Evolutionary conservation across 2,329 filamentous ascomycete genomes (phyloP).

Genomic region (Claviceps maximensis): DNA sequence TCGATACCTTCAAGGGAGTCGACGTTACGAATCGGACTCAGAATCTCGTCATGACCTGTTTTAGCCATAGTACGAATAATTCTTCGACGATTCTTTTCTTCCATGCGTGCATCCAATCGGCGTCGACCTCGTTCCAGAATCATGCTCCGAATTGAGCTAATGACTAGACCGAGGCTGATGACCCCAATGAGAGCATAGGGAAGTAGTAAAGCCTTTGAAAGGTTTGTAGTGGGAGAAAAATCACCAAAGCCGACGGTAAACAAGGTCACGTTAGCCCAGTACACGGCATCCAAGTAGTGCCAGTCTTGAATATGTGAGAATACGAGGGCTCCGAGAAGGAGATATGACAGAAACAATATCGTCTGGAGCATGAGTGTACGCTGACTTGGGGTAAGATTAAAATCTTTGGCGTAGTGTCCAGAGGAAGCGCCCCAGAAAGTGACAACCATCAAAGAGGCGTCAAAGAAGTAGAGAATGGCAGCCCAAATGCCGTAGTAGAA

Average conservation of each 20-base stretch:
- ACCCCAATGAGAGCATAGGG: slow-evolving; percentile 76
- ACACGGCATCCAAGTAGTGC: slow-evolving; percentile 64
- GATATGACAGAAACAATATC: slow-evolving; percentile 70
- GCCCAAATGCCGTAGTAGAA: slow-evolving; percentile 80
- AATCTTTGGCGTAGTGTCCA: slow-evolving; percentile 63
- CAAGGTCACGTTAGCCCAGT: slow-evolving; percentile 63
- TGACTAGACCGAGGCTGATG: slow-evolving; percentile 71
- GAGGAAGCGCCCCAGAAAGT: slow-evolving; percentile 66
- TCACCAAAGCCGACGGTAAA: slow-evolving; percentile 55
- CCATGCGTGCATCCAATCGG: slow-evolving; percentile 41
- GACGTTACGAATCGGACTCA: slow-evolving; percentile 31
- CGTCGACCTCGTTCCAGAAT: slow-evolving; percentile 44
- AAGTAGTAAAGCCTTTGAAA: slow-evolving; percentile 60
- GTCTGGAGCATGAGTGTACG: slow-evolving; percentile 84
- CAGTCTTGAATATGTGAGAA: slow-evolving; percentile 63
- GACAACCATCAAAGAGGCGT: slow-evolving; percentile 60
- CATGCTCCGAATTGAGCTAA: slow-evolving; percentile 61
- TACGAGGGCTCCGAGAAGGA: slow-evolving; percentile 62
- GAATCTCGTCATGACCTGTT: slow-evolving; percentile 32
- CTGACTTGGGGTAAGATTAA: slow-evolving; percentile 65
- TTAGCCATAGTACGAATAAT: slow-evolving; percentile 32
- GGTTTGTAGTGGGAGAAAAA: slow-evolving; percentile 29
- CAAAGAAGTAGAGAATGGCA: slow-evolving; percentile 65
- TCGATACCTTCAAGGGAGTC: slow-evolving; percentile 3
- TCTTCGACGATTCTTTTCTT: slow-evolving; percentile 43